Percentiles rank a stretch among this genome's conserved stretches.
Conservation (phyloP, 2,329 filamentous ascomycete species). For the Helotiales sp. region DNA sequence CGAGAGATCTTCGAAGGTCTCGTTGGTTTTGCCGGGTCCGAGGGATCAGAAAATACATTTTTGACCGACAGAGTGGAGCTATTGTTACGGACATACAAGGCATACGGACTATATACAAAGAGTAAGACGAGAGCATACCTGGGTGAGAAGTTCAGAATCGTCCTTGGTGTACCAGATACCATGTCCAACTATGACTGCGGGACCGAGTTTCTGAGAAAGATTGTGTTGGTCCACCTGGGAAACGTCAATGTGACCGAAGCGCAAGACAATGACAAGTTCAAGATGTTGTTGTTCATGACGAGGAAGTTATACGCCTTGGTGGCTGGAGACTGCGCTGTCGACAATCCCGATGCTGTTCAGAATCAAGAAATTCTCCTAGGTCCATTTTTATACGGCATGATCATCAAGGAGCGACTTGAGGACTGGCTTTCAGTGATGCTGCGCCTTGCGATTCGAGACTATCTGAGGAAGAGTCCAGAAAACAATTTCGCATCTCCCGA, state of each 20-base stretch:
- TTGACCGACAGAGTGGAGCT: constrained; percentile 93
- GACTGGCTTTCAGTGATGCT: constrained; percentile 70
- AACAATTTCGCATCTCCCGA: constrained; percentile 74
- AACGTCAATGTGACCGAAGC: constrained; percentile 79
- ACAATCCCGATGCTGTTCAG: constrained; percentile 95
- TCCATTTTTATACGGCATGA: constrained; percentile 91
- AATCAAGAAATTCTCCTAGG: constrained; percentile 95
- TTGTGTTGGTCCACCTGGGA: constrained; percentile 90
- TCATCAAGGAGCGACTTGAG: constrained; percentile 91
- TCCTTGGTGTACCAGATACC: constrained; percentile 80
- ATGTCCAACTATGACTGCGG: constrained; percentile 88
- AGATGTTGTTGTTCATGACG: constrained; percentile 92
- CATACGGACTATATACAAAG: constrained; percentile 80
- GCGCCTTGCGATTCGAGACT: constrained; percentile 55
- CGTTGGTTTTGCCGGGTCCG: constrained; percentile 74
- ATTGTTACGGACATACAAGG: constrained; percentile 89
- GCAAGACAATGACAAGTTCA: constrained; percentile 90
- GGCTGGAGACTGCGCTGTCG: constrained; percentile 86
- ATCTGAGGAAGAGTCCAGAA: constrained; percentile 54
- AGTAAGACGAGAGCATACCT: constrained; percentile 82
- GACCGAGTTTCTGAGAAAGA: constrained; percentile 83
- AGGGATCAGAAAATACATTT: constrained; percentile 84
- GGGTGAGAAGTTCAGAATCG: constrained; percentile 86
- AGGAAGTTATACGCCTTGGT: constrained; percentile 92
- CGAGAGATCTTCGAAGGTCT: constrained; percentile 94